Evolutionary conservation across 345 rosid genomes (phyloP).

Genomic region (Brassica carinata): DNA sequence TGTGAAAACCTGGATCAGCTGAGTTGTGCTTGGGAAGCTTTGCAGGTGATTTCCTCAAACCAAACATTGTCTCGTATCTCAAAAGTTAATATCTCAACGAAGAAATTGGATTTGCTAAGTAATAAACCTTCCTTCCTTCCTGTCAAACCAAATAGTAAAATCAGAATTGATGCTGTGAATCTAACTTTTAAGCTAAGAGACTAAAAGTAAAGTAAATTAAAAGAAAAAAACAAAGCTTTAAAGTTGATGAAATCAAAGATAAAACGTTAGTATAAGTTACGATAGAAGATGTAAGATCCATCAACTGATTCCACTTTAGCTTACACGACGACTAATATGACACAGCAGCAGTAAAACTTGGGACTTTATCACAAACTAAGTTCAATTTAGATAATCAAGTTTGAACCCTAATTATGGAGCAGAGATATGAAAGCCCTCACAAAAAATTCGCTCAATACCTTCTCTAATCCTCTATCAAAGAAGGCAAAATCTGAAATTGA

Average conservation of each 20-base stretch:
- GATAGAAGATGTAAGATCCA: neutral
- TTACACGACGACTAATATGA: no score
- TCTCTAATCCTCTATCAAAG: neutral
- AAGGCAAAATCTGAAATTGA: neutral
- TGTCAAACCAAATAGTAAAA: constrained; percentile 14
- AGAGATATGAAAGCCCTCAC: neutral
- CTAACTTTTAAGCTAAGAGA: constrained; percentile 30
- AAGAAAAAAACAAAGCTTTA: neutral
- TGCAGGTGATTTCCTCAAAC: constrained; percentile 67
- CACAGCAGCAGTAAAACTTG: no score
- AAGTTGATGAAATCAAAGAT: no score
- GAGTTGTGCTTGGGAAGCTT: constrained; percentile 57
- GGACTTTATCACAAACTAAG: no score
- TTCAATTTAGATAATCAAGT: neutral
- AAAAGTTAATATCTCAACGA: neutral
- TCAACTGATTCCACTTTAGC: neutral
- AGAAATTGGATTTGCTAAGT: constrained; percentile 1
- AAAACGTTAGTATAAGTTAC: no score
- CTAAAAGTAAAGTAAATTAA: neutral
- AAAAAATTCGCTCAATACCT: neutral
- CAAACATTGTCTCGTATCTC: constrained; percentile 55
- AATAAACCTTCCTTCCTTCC: constrained; percentile 26
- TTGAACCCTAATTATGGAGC: neutral
- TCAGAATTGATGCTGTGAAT: constrained; percentile 19
- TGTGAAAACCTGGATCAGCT: constrained; percentile 45